Percentiles rank a stretch among this genome's conserved stretches.
Conservation (phyloP, 2,329 filamentous ascomycete genomes). For the Periconia macrospinosa region DNA sequence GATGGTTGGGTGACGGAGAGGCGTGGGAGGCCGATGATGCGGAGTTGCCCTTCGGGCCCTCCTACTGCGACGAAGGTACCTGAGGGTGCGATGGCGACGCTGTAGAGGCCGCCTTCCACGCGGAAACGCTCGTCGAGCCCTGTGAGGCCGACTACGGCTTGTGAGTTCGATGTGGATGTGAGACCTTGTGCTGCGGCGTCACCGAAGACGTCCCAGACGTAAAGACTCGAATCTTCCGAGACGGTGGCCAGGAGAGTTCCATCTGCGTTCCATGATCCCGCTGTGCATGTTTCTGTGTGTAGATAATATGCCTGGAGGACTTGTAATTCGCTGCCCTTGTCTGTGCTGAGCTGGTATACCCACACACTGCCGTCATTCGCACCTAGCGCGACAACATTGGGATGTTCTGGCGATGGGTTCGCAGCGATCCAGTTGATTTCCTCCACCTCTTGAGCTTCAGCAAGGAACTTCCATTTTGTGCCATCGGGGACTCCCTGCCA, state of each 20-base stretch:
- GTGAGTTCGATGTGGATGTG: slow-evolving; percentile 57
- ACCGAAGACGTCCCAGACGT: slow-evolving; percentile 91
- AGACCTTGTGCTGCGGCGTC: slow-evolving; percentile 68
- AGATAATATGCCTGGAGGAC: slow-evolving; percentile 93
- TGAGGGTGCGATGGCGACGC: slow-evolving; percentile 78
- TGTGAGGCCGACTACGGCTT: slow-evolving; percentile 75
- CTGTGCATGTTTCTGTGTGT: slow-evolving; percentile 83
- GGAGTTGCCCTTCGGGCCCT: slow-evolving; percentile 83
- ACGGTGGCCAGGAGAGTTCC: slow-evolving; percentile 86
- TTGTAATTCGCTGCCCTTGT: slow-evolving; percentile 65
- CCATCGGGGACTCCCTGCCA: slow-evolving; percentile 60
- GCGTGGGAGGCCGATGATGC: slow-evolving; percentile 80
- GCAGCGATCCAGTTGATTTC: slow-evolving; percentile 89
- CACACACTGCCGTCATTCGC: slow-evolving; percentile 91
- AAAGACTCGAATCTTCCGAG: slow-evolving; percentile 82
- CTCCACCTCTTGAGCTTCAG: slow-evolving; percentile 83
- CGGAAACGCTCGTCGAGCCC: slow-evolving; percentile 84
- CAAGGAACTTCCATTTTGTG: slow-evolving; percentile 66
- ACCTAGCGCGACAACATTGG: slow-evolving; percentile 84
- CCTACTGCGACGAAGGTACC: slow-evolving; percentile 82
- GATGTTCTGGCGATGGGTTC: slow-evolving; percentile 70
- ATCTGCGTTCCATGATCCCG: slow-evolving; percentile 87
- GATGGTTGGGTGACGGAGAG: slow-evolving; percentile 41
- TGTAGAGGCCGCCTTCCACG: slow-evolving; percentile 89
- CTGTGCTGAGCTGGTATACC: slow-evolving; percentile 82